phyloP scores from a whole-genome alignment of 2,329 filamentous ascomycete genomes.

The Fusarium tjaetaba region DNA sequence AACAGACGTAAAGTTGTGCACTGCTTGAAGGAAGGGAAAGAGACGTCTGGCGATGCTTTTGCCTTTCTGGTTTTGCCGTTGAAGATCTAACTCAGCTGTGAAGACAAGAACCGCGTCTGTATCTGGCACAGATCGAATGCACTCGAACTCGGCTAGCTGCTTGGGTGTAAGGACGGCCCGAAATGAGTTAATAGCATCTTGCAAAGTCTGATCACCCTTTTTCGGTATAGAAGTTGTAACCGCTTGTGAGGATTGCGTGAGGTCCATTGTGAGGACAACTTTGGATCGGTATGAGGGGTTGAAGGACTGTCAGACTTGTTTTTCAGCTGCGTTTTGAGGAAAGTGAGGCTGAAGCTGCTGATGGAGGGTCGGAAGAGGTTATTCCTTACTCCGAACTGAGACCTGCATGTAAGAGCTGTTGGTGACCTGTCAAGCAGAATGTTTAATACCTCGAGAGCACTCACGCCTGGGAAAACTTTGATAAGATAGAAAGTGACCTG shows the following conservation, averaged over 20 bases:
- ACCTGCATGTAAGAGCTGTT: neutral
- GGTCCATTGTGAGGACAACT: neutral
- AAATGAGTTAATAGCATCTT: neutral
- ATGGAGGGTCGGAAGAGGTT: neutral
- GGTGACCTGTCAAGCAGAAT: too few species aligned
- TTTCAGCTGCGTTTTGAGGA: neutral
- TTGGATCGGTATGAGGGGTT: accelerated
- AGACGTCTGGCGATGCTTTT: constrained; percentile 45
- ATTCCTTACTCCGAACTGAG: neutral
- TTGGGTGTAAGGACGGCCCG: neutral
- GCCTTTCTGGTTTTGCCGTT: constrained; percentile 35
- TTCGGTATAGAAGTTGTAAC: accelerated
- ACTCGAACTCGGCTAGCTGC: constrained; percentile 1
- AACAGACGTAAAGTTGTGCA: constrained; percentile 50
- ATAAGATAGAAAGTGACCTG: too few species aligned
- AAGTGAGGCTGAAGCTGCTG: neutral
- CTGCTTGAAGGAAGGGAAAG: constrained; percentile 46
- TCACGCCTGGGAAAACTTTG: too few species aligned
- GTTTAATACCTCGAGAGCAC: too few species aligned
- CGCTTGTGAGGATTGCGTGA: neutral
- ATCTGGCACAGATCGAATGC: constrained; percentile 31
- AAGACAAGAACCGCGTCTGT: constrained; percentile 47
- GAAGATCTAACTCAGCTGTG: constrained; percentile 47
- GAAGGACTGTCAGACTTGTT: neutral
- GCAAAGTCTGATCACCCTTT: neutral